phyloP scores from a whole-genome alignment of 306 rosid genomes.

The Gillenia trifoliata region DNA sequence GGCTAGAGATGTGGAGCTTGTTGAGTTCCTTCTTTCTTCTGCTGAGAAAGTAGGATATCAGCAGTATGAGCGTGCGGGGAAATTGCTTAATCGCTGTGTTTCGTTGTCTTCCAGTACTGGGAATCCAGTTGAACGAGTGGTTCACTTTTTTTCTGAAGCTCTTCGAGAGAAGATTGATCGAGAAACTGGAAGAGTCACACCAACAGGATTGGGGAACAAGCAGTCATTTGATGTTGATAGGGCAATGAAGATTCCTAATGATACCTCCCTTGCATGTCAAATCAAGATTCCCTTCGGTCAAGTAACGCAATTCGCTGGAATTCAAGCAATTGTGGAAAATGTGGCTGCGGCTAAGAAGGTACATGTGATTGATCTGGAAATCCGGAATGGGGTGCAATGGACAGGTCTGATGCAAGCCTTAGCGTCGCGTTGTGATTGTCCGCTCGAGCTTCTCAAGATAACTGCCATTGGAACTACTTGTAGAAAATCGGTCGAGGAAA shows the following conservation, averaged over 20 bases:
- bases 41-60: conserved; percentile 60
- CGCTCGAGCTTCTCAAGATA: conserved; percentile 30
- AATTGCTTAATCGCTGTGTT: conserved; percentile 36
- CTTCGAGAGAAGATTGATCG: conserved; percentile 44
- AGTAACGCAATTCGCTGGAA: conserved; percentile 20
- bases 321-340: conserved; percentile 38
- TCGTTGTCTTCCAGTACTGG: conserved; percentile 33
- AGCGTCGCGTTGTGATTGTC: conserved; percentile 16
- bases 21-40: conserved; percentile 49
- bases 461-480: conserved; percentile 24
- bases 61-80: conserved; percentile 42
- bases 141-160: conserved; percentile 50
- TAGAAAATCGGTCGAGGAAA: conserved; percentile 11
- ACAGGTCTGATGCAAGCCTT: conserved; percentile 36
- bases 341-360: conserved; percentile 26
- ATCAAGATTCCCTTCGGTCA: conserved; percentile 26
- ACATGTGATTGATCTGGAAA: conserved; percentile 33
- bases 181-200: conserved; percentile 45
- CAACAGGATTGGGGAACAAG: conserved; percentile 1
- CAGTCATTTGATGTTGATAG: conserved; percentile 26
- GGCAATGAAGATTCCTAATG: conserved; percentile 21
- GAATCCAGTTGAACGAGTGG: conserved; percentile 43
- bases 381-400: conserved; percentile 33
- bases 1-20: conserved; percentile 44
- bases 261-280: conserved; percentile 23